phyloP scores from a whole-genome alignment of 2,329 filamentous ascomycete genomes.

The Neopestalotiopsis sp. region DNA sequence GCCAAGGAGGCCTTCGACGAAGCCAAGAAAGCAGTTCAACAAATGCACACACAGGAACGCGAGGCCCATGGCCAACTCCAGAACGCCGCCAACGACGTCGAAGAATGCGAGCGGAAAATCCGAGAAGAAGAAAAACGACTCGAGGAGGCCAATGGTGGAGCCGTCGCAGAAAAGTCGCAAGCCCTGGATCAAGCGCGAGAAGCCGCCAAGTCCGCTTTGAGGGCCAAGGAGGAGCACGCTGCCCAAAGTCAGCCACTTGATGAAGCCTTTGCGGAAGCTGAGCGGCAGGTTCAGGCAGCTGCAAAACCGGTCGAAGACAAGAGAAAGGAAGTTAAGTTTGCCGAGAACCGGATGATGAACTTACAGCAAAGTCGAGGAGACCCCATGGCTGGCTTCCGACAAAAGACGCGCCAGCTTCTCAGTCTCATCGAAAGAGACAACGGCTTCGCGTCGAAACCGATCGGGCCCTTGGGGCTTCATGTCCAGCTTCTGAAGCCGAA shows the following conservation, averaged over 20 bases:
- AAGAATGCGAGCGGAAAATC: constrained; percentile 52
- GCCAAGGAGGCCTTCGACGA: constrained; percentile 58
- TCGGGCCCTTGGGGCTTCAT: constrained; percentile 83
- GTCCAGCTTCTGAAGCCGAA: constrained; percentile 77
- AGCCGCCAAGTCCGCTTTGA: constrained; percentile 47
- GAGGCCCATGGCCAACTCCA: constrained; percentile 65
- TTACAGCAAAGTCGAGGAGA: constrained; percentile 64
- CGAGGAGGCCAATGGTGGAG: constrained; percentile 71
- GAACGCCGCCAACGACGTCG: constrained; percentile 52
- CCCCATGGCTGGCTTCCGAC: constrained; percentile 67
- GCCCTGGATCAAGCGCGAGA: constrained; percentile 65
- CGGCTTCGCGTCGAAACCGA: constrained; percentile 72
- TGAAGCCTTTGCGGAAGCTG: constrained; percentile 34
- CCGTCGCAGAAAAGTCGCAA: constrained; percentile 63
- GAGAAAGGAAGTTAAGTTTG: constrained; percentile 56
- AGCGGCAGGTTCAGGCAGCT: constrained; percentile 32
- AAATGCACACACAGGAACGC: constrained; percentile 67
- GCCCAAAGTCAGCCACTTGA: constrained; percentile 29
- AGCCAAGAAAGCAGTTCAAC: constrained; percentile 57
- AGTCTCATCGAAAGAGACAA: constrained; percentile 71
- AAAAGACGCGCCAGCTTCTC: constrained; percentile 67
- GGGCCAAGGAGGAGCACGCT: constrained; percentile 30
- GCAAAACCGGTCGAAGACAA: constrained; percentile 46
- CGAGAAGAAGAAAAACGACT: constrained; percentile 65
- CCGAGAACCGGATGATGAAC: constrained; percentile 53